Evolutionary conservation across 148 eudicot species (phyloP).

Genomic region (Vaccinium darrowii): DNA sequence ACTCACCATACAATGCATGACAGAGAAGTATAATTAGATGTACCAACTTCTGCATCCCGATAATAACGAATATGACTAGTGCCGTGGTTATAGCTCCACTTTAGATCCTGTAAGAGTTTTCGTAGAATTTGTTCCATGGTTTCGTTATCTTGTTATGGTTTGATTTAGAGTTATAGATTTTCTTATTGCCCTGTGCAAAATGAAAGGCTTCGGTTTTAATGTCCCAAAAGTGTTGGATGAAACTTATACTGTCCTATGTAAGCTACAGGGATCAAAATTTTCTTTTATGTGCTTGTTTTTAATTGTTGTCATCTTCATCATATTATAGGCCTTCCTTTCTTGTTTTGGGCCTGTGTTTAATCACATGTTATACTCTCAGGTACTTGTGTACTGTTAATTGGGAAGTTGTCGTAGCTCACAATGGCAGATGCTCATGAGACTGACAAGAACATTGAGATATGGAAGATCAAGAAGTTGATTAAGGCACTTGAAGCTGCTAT

Average conservation of each 20-base stretch:
- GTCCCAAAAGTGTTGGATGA: background rate
- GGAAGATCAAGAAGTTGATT: slow-evolving; percentile 33
- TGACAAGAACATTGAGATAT: slow-evolving; percentile 33
- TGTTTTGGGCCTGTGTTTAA: background rate
- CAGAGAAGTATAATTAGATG: too few species aligned
- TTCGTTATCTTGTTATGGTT: too few species aligned
- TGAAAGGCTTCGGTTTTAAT: background rate
- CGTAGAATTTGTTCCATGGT: too few species aligned
- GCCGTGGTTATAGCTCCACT: too few species aligned
- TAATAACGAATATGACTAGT: too few species aligned
- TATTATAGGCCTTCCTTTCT: background rate
- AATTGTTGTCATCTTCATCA: background rate
- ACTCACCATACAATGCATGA: too few species aligned
- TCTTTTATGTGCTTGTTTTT: background rate
- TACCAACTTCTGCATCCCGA: too few species aligned
- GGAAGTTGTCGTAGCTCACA: background rate
- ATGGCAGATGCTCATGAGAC: slow-evolving; percentile 31
- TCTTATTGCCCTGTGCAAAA: too few species aligned
- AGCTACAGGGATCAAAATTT: background rate
- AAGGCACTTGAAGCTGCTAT: slow-evolving; percentile 34
- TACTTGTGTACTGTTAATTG: slow-evolving; percentile 11
- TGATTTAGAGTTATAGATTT: too few species aligned
- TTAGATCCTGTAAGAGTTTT: too few species aligned
- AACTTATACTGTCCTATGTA: background rate
- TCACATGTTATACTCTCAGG: slow-evolving; percentile 11